Conservation (phyloP, 495 filamentous ascomycete species). For the Pyrenopolyporus hunteri region DNA sequence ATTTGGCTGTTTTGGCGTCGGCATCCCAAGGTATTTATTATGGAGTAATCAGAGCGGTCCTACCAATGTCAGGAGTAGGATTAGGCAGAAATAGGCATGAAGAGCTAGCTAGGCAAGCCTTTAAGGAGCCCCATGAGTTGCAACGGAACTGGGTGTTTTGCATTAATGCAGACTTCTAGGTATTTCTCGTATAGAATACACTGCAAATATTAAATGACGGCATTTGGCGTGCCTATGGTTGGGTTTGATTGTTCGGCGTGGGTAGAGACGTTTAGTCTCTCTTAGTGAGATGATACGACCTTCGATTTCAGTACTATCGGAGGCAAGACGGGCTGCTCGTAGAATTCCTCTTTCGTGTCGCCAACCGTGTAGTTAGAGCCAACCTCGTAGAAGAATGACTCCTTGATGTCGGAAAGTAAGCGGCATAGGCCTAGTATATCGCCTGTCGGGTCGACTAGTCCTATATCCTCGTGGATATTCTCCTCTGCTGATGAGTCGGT, state of each 20-base stretch:
- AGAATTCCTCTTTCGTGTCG: conserved; percentile 31
- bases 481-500: conserved; percentile 16
- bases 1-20: too few species aligned
- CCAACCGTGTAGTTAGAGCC: conserved; percentile 34
- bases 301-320: conserved; percentile 40
- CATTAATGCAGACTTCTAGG: conserved; percentile 7
- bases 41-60: too few species aligned
- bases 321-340: conserved; percentile 34
- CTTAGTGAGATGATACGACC: not conserved
- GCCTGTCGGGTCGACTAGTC: conserved; percentile 46
- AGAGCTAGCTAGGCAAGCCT: too few species aligned
- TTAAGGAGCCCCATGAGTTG: too few species aligned
- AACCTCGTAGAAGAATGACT: conserved; percentile 49
- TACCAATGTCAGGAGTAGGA: not conserved
- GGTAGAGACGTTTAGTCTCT: not conserved
- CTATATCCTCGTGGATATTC: conserved; percentile 37
- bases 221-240: not conserved
- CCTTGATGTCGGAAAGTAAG: conserved; percentile 50
- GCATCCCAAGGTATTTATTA: too few species aligned
- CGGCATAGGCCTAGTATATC: conserved; percentile 40
- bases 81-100: too few species aligned
- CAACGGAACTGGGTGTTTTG: too few species aligned
- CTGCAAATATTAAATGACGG: conserved; percentile 4
- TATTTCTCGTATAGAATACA: conserved; percentile 6
- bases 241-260: not conserved